Evolutionary conservation across 495 filamentous ascomycete genomes (phyloP), one percentile per base, ranked within the genome.

Genomic region (Diplogelasinospora grovesii): DNA sequence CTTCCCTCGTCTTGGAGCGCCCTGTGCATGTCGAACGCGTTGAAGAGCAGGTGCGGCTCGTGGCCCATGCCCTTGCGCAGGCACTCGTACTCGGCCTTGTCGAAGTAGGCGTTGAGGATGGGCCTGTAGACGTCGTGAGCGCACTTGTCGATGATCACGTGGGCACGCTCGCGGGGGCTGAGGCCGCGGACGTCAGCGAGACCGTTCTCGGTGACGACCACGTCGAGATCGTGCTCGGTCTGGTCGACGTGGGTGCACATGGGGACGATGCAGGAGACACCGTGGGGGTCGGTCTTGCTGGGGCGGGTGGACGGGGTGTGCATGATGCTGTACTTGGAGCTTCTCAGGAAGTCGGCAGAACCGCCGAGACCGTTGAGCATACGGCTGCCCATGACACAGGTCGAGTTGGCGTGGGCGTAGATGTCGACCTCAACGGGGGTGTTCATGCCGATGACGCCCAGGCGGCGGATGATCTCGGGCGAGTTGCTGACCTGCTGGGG

Each of bases 361-460:
- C 88, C 88, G 26, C 88, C 88, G 19, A 95, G 80, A 2, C 88
- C 88, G 70, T 94, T 93, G 31, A 93, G 73, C 88, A 94, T 95
- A 39, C 88, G 81, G 49, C 75, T 82, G 50, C 88, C 88, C 80
- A 92, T 89, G 20, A 94, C 86, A 62, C 84, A 88, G 33, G 88
- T 93, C 52, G 74, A 80, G 81, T 94, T 95, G 40, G 88, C 88
- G 63, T 95, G 88, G 10, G 88, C 88, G 66, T 93, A 95, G 61
- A 93, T 92, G 61, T 94, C 88, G 14, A 93, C 86, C 65, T 94
- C 88, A 47, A 93, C 85, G 19, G 88, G 88, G 2, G 88, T 95
- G 73, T 95, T 95, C 88, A 94, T 94, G 59, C 86, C 88, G 57
- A 95, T 93, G 49, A 86, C 80, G 41, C 87, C 88, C 1, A 94